Evolutionary conservation across 805 yeast species (phyloP), one percentile per base, ranked within the genome.

Genomic region (Saturnispora zaruensis): DNA sequence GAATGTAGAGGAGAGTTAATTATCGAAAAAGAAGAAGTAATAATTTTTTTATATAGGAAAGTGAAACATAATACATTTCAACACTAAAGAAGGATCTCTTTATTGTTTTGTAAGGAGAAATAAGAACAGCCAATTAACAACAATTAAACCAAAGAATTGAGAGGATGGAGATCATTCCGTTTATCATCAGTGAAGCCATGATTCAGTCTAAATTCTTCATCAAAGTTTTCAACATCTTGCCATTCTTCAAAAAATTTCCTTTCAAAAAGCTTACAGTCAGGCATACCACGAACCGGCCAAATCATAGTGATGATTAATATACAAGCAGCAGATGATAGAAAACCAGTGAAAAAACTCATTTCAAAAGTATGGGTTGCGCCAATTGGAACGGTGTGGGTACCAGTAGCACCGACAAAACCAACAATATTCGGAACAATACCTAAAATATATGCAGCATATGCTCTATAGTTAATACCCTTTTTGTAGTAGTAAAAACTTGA

Each of bases 141-240:
- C 8, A 18, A 5, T 28, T 18, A 43, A 6, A 28, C 45, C n/a
- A 43, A 28, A 6, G 25, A 33, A 43, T 34, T 43, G 4, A 43
- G 20, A 18, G 25, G 30, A 18, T 25, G 25, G 11, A 43, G 36
- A 8, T 41, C 50, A 24, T 11, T n/a, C 41, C 45, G 33, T 11
- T 18, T 33, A 25, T 41, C 50, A 4, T 47, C 34, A 13, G 11
- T 28, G 42, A 21, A 20, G 3, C 6, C 14, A 33, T 32, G 23
- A 16, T 21, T 23, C 18, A 41, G 28, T 28, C 41, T 48, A 32
- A 63, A 58, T 41, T 54, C 52, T 4, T 66, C 72, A 45, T 74
- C 79, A 59, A 82, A 82, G 54, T 78, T 76, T 58, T 82, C 87
- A 47, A 81, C 87, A 43, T 81, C 81, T 47, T 71, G 75, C 73